Evolutionary conservation across 73 alveolate genomes (phyloP).

Genomic region (Effrenium voratum): DNA sequence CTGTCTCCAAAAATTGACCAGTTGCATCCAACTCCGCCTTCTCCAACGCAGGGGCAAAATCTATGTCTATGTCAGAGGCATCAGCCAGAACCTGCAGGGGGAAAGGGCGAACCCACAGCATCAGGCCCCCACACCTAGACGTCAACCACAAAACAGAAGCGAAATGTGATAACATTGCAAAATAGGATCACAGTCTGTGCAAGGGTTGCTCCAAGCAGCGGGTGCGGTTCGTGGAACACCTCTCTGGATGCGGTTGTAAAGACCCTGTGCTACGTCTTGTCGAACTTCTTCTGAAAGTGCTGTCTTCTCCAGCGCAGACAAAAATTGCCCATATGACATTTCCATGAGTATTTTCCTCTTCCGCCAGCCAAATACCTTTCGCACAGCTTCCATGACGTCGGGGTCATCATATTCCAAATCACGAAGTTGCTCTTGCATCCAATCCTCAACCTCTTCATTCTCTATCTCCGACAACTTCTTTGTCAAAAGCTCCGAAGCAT

Average conservation of each 20-base stretch:
- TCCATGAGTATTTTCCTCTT: neutral
- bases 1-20: neutral
- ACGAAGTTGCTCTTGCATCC: neutral
- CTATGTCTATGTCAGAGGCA: neutral
- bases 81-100: neutral
- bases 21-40: neutral
- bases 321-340: neutral
- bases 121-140: too few species aligned
- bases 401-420: slow-evolving; percentile 11
- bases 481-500: neutral
- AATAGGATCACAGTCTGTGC: slow-evolving; percentile 11
- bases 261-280: too few species aligned
- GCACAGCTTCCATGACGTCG: neutral
- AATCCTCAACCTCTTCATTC: neutral
- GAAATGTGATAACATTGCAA: neutral
- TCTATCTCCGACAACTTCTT: slow-evolving; percentile 11
- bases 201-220: too few species aligned
- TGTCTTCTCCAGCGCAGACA: neutral
- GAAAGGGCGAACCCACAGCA: neutral
- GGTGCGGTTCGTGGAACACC: neutral
- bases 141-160: neutral
- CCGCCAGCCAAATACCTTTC: neutral
- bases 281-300: neutral
- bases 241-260: neutral
- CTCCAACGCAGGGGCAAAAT: neutral